phyloP scores from a whole-genome alignment of 2,329 filamentous ascomycete genomes.

The Ophidiomyces ophidiicola region DNA sequence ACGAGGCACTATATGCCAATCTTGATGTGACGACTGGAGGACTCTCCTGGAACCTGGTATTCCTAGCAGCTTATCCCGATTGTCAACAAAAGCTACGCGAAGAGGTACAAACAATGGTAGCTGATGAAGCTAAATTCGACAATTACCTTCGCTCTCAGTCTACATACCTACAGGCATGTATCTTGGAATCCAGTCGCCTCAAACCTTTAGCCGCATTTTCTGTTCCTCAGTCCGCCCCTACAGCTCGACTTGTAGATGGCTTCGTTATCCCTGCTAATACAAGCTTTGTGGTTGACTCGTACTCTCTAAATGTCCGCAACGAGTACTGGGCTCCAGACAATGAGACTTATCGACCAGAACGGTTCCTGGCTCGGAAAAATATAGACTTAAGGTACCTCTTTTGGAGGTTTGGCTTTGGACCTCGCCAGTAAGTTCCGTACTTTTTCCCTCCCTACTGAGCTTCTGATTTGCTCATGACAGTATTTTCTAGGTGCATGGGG shows the following conservation, averaged over 20 bases:
- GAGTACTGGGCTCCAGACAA: conserved; percentile 31
- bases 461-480: no score
- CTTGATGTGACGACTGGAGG: no score
- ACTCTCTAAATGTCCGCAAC: conserved; percentile 34
- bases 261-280: conserved; percentile 29
- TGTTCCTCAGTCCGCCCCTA: conserved; percentile 32
- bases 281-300: conserved; percentile 34
- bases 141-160: conserved; percentile 20
- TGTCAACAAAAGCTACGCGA: no score
- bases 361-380: conserved; percentile 13
- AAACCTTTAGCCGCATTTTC: conserved; percentile 33
- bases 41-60: no score
- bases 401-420: conserved; percentile 10
- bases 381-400: conserved; percentile 3
- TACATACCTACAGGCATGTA: conserved; percentile 25
- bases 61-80: no score
- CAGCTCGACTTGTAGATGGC: conserved; percentile 24
- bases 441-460: no score
- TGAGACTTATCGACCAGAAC: conserved; percentile 24
- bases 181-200: conserved; percentile 33
- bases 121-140: no score
- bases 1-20: no score
- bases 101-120: no score
- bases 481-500: no score
- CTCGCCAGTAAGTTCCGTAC: conserved; percentile 7